phyloP scores from a whole-genome alignment of 176 grass and related monocot genomes.

The Raddia guianensis region DNA sequence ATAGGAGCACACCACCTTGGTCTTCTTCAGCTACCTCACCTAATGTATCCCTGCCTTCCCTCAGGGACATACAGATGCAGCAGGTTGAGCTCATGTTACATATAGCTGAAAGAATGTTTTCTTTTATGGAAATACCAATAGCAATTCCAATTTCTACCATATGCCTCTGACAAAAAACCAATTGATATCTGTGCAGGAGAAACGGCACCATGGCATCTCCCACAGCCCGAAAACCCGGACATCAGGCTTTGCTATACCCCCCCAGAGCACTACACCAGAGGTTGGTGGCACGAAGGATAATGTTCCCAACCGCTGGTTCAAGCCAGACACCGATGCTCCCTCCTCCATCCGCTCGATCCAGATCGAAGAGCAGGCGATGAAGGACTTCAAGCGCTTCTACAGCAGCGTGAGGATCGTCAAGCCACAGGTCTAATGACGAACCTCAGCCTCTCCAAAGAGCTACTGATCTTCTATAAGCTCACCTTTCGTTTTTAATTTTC shows the following conservation, averaged over 20 bases:
- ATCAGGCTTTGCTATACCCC: conserved; percentile 77
- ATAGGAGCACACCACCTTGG: conserved; percentile 85
- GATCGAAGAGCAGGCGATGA: conserved; percentile 96
- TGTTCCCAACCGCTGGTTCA: conserved; percentile 90
- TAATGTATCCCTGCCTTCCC: conserved; percentile 63
- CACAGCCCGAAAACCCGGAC: conserved; percentile 74
- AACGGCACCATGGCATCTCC: conserved; percentile 60
- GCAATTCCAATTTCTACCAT: not conserved
- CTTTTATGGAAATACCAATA: not conserved
- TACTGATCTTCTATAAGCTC: conserved; percentile 42
- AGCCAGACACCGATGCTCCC: conserved; percentile 69
- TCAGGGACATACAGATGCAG: conserved; percentile 97
- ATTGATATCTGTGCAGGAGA: conserved; percentile 60
- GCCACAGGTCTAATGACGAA: conserved; percentile 53
- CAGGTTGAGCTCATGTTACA: conserved; percentile 56
- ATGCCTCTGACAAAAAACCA: not conserved
- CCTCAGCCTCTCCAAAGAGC: not conserved
- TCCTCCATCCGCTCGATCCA: conserved; percentile 97
- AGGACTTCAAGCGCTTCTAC: conserved; percentile 98
- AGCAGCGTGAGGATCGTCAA: conserved; percentile 88
- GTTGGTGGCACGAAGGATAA: conserved; percentile 54
- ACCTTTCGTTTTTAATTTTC: conserved; percentile 21
- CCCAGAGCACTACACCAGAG: conserved; percentile 46
- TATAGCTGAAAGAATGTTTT: not conserved
- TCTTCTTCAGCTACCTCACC: conserved; percentile 75